These are phyloP conservation scores for Gossypium thurberi DNA, from an alignment of 345 rosid genomes.

Conservation along the genomic window DNA sequence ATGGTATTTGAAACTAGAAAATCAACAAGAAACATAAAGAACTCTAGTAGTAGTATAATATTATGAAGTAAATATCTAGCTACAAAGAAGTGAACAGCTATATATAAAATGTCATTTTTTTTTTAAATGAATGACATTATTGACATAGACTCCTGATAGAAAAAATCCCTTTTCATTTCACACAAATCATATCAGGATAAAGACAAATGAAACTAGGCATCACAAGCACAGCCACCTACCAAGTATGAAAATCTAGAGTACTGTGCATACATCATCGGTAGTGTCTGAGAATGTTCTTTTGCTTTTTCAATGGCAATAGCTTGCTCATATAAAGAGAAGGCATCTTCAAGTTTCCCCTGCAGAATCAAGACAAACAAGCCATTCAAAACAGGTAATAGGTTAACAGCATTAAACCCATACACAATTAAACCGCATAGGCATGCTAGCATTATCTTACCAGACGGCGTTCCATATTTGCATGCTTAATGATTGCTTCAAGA, in stretches of 20 bases:
- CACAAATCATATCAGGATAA: no score
- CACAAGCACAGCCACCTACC: conserved; percentile 38
- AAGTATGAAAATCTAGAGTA: conserved; percentile 65
- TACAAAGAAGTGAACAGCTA: background rate
- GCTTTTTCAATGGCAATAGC: conserved; percentile 94
- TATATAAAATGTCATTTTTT: background rate
- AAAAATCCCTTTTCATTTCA: background rate
- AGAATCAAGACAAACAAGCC: conserved; percentile 19
- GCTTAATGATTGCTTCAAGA: conserved; percentile 88
- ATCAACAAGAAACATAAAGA: background rate
- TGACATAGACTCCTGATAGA: background rate
- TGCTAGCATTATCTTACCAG: conserved; percentile 41
- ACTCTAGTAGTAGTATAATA: background rate
- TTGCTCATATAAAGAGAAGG: conserved; percentile 76
- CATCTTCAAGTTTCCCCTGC: conserved; percentile 79
- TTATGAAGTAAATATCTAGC: background rate
- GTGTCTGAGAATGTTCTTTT: conserved; percentile 70
- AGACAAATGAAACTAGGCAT: background rate
- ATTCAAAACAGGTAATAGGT: conserved; percentile 13
- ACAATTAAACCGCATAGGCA: conserved; percentile 10
- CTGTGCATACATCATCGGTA: conserved; percentile 83
- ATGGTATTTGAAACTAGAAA: background rate
- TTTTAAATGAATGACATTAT: background rate
- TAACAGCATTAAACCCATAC: background rate
- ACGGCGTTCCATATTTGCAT: conserved; percentile 92